These are phyloP conservation scores for Musa schizocarpa DNA, from an alignment of 176 grass and related monocot species.

Conservation along the genomic window DNA sequence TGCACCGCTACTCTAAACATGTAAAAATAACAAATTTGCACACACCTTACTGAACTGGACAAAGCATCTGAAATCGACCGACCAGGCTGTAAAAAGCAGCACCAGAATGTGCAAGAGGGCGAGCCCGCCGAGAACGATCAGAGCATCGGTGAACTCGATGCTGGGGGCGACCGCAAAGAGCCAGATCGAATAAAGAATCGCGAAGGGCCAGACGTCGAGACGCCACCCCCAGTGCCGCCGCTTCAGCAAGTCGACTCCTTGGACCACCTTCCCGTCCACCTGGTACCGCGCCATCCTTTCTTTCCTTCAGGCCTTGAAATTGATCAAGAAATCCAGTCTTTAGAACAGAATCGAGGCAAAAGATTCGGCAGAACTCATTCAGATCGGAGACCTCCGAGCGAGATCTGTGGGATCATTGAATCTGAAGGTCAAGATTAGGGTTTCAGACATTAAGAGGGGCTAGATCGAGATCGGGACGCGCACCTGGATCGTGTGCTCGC, in stretches of 20 bases:
- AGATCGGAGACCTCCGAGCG: not conserved
- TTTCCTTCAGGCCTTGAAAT: not conserved
- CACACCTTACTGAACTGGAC: conserved; percentile 83
- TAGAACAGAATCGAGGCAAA: not conserved
- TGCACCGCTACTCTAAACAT: conserved; percentile 8
- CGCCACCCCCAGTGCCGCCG: conserved; percentile 75
- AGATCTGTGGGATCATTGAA: not conserved
- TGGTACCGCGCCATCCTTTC: conserved; percentile 60
- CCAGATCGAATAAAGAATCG: conserved; percentile 66
- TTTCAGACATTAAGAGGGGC: not conserved
- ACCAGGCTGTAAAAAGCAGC: conserved; percentile 91
- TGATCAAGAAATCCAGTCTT: not conserved
- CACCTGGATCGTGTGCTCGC: not conserved
- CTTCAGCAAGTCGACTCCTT: conserved; percentile 73
- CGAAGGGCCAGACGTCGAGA: conserved; percentile 89
- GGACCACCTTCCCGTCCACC: conserved; percentile 88
- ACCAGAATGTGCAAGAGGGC: conserved; percentile 57
- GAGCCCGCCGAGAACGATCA: conserved; percentile 57
- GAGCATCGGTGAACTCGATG: conserved; percentile 77
- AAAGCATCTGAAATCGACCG: conserved; percentile 74
- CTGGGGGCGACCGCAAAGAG: conserved; percentile 57
- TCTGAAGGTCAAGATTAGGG: not conserved
- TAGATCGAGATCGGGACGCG: not conserved
- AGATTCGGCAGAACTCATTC: not conserved
- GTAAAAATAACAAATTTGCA: conserved; percentile 1